Percentiles rank a stretch among this genome's conserved stretches.
These are phyloP conservation scores for Tolypocladium amazonense DNA, from an alignment of 2,329 filamentous ascomycete genomes.

Conservation along the genomic window DNA sequence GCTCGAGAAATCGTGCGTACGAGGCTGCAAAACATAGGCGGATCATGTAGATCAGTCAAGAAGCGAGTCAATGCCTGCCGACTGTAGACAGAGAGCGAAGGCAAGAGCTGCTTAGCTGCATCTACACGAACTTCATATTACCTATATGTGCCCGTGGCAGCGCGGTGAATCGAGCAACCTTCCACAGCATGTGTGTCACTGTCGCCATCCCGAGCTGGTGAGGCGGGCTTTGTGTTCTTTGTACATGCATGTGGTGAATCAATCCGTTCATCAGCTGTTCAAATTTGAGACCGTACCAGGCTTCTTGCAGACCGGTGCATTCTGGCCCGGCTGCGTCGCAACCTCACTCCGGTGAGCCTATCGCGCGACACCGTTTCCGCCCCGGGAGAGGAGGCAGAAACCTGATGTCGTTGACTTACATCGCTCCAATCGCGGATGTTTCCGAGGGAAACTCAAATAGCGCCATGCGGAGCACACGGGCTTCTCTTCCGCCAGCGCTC, in stretches of 20 bases:
- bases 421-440: too few relatives aligned
- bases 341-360: too few relatives aligned
- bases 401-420: too few relatives aligned
- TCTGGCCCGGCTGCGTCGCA: too few relatives aligned
- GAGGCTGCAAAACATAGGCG: neutral
- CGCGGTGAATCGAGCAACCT: neutral
- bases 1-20: neutral
- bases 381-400: too few relatives aligned
- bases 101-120: neutral
- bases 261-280: neutral
- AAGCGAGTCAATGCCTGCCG: neutral
- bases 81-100: too few relatives aligned
- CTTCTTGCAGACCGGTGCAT: neutral
- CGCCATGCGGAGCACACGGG: too few relatives aligned
- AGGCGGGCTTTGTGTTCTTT: neutral
- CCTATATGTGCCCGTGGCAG: neutral
- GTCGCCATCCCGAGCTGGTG: neutral
- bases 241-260: neutral
- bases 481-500: too few relatives aligned
- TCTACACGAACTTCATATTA: neutral
- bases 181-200: neutral
- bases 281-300: neutral
- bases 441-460: too few relatives aligned
- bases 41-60: neutral
- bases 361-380: too few relatives aligned